Evolutionary conservation across 352 stramenopile species (phyloP).

Genomic region (Pythium chondricola): DNA sequence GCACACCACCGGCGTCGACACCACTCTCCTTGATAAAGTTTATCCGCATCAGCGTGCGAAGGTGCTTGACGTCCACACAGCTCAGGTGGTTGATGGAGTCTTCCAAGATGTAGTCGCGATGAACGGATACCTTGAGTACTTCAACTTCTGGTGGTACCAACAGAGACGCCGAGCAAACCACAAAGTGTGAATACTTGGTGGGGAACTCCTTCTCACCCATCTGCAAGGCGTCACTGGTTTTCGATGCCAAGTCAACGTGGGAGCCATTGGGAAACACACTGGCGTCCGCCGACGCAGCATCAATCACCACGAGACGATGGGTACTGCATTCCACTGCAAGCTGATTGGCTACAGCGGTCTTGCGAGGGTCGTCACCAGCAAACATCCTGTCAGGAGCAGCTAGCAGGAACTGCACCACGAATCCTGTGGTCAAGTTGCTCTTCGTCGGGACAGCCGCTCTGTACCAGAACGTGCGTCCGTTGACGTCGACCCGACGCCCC

Average conservation of each 20-base stretch:
- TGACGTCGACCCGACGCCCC: slow-evolving; percentile 18
- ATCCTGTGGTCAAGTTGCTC: not conserved
- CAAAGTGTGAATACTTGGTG: slow-evolving; percentile 47
- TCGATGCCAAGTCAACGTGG: slow-evolving; percentile 1
- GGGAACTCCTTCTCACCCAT: slow-evolving; percentile 35
- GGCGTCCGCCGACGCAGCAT: slow-evolving; percentile 1
- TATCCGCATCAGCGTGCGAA: slow-evolving; percentile 31
- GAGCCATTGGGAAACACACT: slow-evolving; percentile 14
- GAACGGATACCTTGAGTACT: slow-evolving; percentile 33
- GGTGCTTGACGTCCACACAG: slow-evolving; percentile 29
- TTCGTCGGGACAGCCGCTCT: slow-evolving; percentile 12
- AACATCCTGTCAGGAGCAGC: not conserved
- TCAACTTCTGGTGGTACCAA: slow-evolving; percentile 37
- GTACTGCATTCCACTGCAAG: slow-evolving; percentile 1
- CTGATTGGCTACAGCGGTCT: not conserved
- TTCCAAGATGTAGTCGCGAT: slow-evolving; percentile 36
- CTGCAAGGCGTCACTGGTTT: slow-evolving; percentile 20
- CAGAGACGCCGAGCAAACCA: slow-evolving; percentile 26
- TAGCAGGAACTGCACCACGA: slow-evolving; percentile 6
- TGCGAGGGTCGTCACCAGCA: not conserved
- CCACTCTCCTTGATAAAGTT: slow-evolving; percentile 53
- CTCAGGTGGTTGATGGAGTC: slow-evolving; percentile 47
- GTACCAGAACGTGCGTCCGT: slow-evolving; percentile 20
- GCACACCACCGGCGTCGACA: slow-evolving; percentile 48
- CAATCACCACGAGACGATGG: not conserved